Evolutionary conservation across 106 monocot species (phyloP).

Genomic region (Platanthera zijinensis): DNA sequence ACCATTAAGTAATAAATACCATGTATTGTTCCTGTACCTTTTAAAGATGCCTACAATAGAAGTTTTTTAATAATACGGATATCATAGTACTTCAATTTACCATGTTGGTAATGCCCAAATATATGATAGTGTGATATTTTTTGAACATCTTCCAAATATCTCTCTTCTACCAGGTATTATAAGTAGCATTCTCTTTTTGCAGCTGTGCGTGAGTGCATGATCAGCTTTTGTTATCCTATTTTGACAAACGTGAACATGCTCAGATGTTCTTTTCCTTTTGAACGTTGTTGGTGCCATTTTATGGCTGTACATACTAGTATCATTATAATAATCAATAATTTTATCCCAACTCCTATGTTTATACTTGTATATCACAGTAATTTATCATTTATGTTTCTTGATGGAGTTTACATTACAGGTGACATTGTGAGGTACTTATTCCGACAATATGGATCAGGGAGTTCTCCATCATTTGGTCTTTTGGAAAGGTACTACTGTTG

Average conservation of each 20-base stretch:
- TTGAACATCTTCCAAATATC: background rate
- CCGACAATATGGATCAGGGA: slow-evolving; percentile 66
- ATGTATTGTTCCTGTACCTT: too few relatives aligned
- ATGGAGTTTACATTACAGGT: slow-evolving; percentile 23
- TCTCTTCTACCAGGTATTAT: background rate
- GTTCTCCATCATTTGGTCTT: slow-evolving; percentile 66
- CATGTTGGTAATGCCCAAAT: too few relatives aligned
- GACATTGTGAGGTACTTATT: slow-evolving; percentile 92
- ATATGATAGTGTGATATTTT: background rate
- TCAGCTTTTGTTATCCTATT: background rate
- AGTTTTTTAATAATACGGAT: too few relatives aligned
- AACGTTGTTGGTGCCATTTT: background rate
- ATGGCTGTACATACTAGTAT: background rate
- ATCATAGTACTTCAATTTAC: too few relatives aligned
- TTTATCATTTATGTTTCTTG: slow-evolving; percentile 1
- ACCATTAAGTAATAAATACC: too few relatives aligned
- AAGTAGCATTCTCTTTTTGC: background rate
- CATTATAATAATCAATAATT: too few relatives aligned
- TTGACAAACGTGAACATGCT: background rate
- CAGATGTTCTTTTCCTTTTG: background rate
- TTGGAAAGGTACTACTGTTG: slow-evolving; percentile 54
- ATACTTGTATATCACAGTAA: background rate
- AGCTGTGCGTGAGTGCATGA: background rate
- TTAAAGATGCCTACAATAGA: too few relatives aligned
- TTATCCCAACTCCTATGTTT: too few relatives aligned